Conservation (phyloP, 2,329 filamentous ascomycete species). For the Fusarium sp. region DNA sequence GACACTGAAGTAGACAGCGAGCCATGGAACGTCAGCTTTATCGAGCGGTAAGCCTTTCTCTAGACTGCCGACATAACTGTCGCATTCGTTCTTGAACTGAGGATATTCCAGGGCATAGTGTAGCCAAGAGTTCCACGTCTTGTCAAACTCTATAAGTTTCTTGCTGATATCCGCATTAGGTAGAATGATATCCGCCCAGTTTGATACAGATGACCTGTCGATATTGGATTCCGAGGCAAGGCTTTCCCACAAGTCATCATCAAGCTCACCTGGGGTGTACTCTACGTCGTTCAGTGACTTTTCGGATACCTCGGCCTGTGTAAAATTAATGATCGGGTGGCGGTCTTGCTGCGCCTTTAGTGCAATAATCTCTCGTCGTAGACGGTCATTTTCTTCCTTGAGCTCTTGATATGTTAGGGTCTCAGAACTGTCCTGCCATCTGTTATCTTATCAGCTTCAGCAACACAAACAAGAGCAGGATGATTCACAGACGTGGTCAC, state of each 20-base stretch:
- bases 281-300: background rate
- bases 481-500: background rate
- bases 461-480: fast-evolving
- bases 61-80: background rate
- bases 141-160: background rate
- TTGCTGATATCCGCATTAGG: background rate
- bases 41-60: background rate
- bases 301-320: background rate
- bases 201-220: background rate
- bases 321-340: background rate
- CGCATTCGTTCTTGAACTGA: background rate
- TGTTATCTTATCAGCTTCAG: background rate
- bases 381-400: background rate
- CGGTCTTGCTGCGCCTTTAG: background rate
- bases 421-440: background rate
- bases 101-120: background rate
- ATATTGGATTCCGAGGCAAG: background rate
- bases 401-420: background rate
- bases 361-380: background rate
- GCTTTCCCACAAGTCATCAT: background rate
- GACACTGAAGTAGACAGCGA: background rate
- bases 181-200: background rate
- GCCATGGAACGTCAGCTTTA: background rate
- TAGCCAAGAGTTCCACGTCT: background rate
- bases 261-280: background rate